phyloP scores from a whole-genome alignment of 768 basidiomycete genomes.

The Hortiboletus campestris region DNA sequence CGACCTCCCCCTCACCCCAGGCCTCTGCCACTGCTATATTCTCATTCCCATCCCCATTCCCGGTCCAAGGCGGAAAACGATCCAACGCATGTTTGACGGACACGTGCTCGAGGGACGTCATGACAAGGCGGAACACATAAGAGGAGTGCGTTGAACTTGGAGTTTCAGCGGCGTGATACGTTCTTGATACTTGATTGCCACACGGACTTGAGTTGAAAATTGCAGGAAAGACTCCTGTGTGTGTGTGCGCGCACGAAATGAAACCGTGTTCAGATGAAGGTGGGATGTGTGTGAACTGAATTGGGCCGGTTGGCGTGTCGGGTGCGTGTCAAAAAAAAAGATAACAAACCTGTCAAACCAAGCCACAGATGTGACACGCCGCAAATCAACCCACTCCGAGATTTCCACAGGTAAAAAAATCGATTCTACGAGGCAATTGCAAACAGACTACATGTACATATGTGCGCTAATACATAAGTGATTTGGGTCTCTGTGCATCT shows the following conservation, averaged over 20 bases:
- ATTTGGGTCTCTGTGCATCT: constrained; percentile 15
- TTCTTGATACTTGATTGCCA: background rate
- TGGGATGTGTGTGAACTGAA: background rate
- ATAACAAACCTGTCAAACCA: background rate
- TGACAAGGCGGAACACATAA: constrained; percentile 20
- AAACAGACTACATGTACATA: constrained; percentile 28
- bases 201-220: background rate
- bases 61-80: background rate
- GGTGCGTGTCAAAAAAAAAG: background rate
- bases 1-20: background rate
- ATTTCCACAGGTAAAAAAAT: background rate
- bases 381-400: background rate
- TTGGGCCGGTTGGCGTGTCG: background rate
- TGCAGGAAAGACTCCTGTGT: background rate
- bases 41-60: background rate
- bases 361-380: background rate
- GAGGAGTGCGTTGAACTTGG: background rate
- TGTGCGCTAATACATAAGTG: constrained; percentile 29
- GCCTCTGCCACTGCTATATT: background rate
- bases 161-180: background rate
- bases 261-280: background rate
- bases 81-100: constrained; percentile 16
- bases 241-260: background rate
- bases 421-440: constrained; percentile 20
- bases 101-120: constrained; percentile 29